Percentiles rank a stretch among this genome's conserved stretches.
Evolutionary conservation across 768 basidiomycete species (phyloP).

Genomic region (Lactarius indigo): DNA sequence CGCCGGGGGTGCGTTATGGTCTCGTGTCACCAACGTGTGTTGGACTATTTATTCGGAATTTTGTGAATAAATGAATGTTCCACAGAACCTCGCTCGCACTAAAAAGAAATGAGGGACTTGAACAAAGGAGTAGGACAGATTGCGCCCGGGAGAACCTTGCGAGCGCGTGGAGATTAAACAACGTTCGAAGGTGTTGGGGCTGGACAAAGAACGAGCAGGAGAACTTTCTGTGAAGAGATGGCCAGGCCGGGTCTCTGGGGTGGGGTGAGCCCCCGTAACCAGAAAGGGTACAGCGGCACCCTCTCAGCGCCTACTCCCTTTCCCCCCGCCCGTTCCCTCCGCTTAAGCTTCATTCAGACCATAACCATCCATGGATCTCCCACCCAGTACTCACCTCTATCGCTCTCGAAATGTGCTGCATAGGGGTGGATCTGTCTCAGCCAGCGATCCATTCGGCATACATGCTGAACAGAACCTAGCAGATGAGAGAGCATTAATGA

Average conservation of each 20-base stretch:
- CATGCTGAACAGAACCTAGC: constrained; percentile 13
- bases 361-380: constrained; percentile 9
- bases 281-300: background rate
- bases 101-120: constrained; percentile 8
- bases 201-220: constrained; percentile 6
- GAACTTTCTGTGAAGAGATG: constrained; percentile 23
- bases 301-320: background rate
- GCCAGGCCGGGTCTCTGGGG: background rate
- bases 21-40: constrained; percentile 26
- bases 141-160: constrained; percentile 11
- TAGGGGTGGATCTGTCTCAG: constrained; percentile 20
- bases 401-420: constrained; percentile 11
- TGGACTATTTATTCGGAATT: background rate
- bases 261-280: too few relatives aligned
- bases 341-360: background rate
- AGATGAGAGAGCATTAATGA: constrained; percentile 21
- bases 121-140: constrained; percentile 13
- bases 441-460: constrained; percentile 24
- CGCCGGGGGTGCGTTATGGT: constrained; percentile 14
- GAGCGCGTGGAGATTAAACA: constrained; percentile 18
- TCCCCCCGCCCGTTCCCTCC: background rate
- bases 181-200: background rate
- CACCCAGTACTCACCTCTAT: background rate
- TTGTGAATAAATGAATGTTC: constrained; percentile 17
- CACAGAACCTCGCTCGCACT: background rate